These are phyloP conservation scores for Baeospora myosura DNA, from an alignment of 1,284 basidiomycete species.

Conservation along the genomic window DNA sequence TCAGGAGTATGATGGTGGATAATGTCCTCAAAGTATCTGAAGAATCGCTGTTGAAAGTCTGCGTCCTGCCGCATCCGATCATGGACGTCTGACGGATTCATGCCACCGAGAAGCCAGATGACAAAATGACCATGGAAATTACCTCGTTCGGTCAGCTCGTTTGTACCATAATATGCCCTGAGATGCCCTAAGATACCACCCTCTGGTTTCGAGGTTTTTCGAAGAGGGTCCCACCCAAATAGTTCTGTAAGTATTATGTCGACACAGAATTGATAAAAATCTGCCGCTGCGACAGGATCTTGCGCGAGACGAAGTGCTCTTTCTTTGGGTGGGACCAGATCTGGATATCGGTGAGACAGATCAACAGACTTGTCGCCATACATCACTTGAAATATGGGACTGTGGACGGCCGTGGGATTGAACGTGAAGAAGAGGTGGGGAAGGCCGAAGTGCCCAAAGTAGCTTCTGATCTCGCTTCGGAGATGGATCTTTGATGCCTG, in stretches of 20 bases:
- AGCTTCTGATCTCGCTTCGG: slow-evolving; percentile 20
- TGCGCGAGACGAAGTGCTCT: slow-evolving; percentile 15
- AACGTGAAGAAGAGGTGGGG: slow-evolving; percentile 24
- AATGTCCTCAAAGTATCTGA: too few relatives aligned
- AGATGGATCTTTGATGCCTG: slow-evolving; percentile 16
- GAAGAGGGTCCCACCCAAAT: slow-evolving; percentile 12
- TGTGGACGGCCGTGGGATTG: slow-evolving; percentile 23
- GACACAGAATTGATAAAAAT: slow-evolving; percentile 22
- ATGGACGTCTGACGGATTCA: too few relatives aligned
- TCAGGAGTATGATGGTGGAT: too few relatives aligned
- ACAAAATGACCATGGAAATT: slow-evolving; percentile 26
- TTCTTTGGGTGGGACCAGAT: slow-evolving; percentile 5
- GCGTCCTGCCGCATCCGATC: too few relatives aligned
- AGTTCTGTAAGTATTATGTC: slow-evolving; percentile 16
- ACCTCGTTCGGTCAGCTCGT: slow-evolving; percentile 24
- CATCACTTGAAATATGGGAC: slow-evolving; percentile 20
- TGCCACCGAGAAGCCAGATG: too few relatives aligned
- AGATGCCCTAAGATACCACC: slow-evolving; percentile 21
- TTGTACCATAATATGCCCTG: slow-evolving; percentile 22
- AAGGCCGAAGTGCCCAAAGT: slow-evolving; percentile 18
- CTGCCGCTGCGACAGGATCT: slow-evolving; percentile 20
- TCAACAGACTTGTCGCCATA: slow-evolving; percentile 18
- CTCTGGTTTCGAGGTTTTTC: slow-evolving; percentile 1
- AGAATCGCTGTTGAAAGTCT: too few relatives aligned
- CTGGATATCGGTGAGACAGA: slow-evolving; percentile 7